Percentiles rank a stretch among this genome's conserved stretches.
Evolutionary conservation across 768 basidiomycete species (phyloP).

Genomic region (Paxillus involutus): DNA sequence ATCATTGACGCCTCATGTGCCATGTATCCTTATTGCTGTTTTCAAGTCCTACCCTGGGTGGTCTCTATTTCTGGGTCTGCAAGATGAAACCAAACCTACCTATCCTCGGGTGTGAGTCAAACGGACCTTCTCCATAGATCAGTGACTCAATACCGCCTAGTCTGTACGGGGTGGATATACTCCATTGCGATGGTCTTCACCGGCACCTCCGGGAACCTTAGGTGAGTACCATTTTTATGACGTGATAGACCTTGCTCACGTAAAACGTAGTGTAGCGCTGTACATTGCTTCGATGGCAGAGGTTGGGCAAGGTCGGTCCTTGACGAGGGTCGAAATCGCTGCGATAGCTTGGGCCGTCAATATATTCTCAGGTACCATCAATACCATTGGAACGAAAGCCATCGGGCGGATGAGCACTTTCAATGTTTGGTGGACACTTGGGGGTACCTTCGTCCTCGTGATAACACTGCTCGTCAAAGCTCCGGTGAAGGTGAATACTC

Average conservation of each 20-base stretch:
- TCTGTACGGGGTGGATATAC: slow-evolving; percentile 57
- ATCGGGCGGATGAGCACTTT: slow-evolving; percentile 56
- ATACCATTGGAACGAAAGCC: slow-evolving; percentile 56
- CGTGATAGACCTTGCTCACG: neutral
- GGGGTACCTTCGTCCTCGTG: slow-evolving; percentile 56
- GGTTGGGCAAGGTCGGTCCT: slow-evolving; percentile 42
- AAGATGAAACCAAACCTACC: slow-evolving; percentile 56
- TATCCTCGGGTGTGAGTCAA: slow-evolving; percentile 48
- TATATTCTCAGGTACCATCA: slow-evolving; percentile 52
- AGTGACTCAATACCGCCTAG: slow-evolving; percentile 13
- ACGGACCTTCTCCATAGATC: neutral
- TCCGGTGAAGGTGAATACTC: slow-evolving; percentile 43
- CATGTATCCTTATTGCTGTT: slow-evolving; percentile 2
- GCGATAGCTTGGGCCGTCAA: slow-evolving; percentile 60
- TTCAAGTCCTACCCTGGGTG: slow-evolving; percentile 54
- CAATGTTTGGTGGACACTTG: slow-evolving; percentile 62
- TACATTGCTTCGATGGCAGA: slow-evolving; percentile 56
- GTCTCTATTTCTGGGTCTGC: slow-evolving; percentile 64
- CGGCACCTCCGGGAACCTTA: slow-evolving; percentile 57
- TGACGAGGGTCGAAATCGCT: slow-evolving; percentile 49
- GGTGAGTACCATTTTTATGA: slow-evolving; percentile 26
- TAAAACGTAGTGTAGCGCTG: slow-evolving; percentile 41
- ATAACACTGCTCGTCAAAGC: slow-evolving; percentile 57
- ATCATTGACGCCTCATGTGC: neutral
- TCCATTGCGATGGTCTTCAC: slow-evolving; percentile 62